phyloP scores from a whole-genome alignment of 2,329 filamentous ascomycete genomes.

The Fusarium pseudocircinatum region DNA sequence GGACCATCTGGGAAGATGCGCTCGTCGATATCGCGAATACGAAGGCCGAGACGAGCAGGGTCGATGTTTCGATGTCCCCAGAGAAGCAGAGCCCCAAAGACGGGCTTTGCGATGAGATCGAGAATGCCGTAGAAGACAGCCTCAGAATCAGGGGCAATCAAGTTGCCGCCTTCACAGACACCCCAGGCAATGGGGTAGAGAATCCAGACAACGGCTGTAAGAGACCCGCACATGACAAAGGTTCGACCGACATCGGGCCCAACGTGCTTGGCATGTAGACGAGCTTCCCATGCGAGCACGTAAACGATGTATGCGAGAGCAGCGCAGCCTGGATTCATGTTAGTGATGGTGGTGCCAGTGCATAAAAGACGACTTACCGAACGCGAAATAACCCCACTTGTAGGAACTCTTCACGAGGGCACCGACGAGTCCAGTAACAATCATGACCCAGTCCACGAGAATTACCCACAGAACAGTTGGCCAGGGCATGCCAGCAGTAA shows the following conservation, averaged over 20 bases:
- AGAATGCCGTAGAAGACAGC: conserved; percentile 75
- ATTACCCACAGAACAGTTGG: conserved; percentile 62
- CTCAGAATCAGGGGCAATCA: conserved; percentile 69
- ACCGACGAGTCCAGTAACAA: conserved; percentile 55
- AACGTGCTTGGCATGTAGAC: conserved; percentile 61
- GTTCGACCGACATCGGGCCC: conserved; percentile 62
- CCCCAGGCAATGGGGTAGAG: conserved; percentile 65
- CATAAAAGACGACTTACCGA: conserved; percentile 42
- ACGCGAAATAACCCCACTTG: conserved; percentile 67
- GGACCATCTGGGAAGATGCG: conserved; percentile 5
- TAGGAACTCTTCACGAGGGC: conserved; percentile 60
- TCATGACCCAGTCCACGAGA: conserved; percentile 59
- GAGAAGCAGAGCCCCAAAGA: conserved; percentile 69
- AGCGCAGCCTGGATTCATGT: conserved; percentile 44
- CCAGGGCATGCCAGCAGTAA: conserved; percentile 67
- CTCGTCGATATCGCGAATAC: conserved; percentile 44
- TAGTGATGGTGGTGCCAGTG: accelerated
- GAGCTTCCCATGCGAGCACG: conserved; percentile 53
- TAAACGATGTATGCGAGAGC: conserved; percentile 58
- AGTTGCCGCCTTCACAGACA: conserved; percentile 62
- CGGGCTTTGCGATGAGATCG: conserved; percentile 71
- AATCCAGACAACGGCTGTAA: conserved; percentile 66
- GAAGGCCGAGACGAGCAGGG: conserved; percentile 63
- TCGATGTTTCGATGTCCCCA: conserved; percentile 71
- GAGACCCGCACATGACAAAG: conserved; percentile 65